Conservation (phyloP, 192 early-diverging fungal species). For the Funneliformis geosporum region DNA sequence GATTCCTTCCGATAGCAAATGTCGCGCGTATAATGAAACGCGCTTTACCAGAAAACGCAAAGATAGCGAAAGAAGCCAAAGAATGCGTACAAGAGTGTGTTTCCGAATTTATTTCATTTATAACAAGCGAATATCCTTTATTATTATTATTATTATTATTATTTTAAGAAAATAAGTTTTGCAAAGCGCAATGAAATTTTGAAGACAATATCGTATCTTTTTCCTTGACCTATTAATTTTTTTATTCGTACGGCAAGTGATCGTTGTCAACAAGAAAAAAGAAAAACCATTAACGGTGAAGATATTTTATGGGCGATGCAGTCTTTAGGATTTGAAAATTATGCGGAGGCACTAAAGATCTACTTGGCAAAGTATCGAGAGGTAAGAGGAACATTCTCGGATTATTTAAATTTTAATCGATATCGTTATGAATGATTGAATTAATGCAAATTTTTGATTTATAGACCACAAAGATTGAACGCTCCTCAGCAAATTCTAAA, state of each 20-base stretch:
- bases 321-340: conserved; percentile 97
- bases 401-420: background rate
- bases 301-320: conserved; percentile 99
- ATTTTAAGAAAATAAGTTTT: background rate
- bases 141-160: background rate
- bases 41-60: conserved; percentile 94
- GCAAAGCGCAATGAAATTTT: background rate
- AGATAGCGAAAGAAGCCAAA: conserved; percentile 98
- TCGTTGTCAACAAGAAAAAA: conserved; percentile 89
- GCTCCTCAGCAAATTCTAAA: conserved; percentile 46
- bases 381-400: conserved; percentile 49
- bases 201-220: background rate
- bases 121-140: conserved; percentile 88
- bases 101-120: conserved; percentile 97
- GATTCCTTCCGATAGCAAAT: conserved; percentile 93
- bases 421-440: background rate
- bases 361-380: conserved; percentile 91
- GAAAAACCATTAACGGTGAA: conserved; percentile 98
- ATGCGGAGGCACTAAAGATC: conserved; percentile 84
- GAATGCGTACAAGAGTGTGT: conserved; percentile 97
- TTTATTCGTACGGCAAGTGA: conserved; percentile 72
- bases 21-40: conserved; percentile 98
- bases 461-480: conserved; percentile 57
- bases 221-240: background rate
- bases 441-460: background rate